Evolutionary conservation across 257 asterid genomes (phyloP).

Genomic region (Solanum pimpinellifolium): DNA sequence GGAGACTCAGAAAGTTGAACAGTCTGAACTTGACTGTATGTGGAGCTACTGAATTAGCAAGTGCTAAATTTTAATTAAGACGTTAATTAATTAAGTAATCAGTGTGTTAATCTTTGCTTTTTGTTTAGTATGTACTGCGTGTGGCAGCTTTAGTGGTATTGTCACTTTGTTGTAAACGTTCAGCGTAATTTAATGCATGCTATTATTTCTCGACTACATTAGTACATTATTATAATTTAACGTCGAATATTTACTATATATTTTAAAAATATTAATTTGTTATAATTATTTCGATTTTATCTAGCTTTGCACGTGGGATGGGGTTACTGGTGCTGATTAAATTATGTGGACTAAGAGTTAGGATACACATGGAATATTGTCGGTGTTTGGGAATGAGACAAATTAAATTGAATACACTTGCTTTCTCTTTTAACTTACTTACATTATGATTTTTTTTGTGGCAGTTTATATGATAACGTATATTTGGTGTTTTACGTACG

Average conservation of each 20-base stretch:
- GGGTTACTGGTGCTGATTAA: not conserved
- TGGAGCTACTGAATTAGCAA: conserved; percentile 35
- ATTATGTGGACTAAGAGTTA: not conserved
- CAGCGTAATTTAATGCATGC: not conserved
- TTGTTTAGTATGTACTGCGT: not conserved
- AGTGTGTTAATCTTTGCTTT: not conserved
- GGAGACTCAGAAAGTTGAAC: conserved; percentile 35
- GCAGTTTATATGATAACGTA: not conserved
- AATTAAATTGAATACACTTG: not conserved
- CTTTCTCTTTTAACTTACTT: not conserved
- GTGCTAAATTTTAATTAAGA: not conserved
- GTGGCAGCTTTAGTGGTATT: not conserved
- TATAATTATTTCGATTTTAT: rapidly evolving
- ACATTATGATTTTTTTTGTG: not conserved
- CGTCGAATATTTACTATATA: too few species aligned
- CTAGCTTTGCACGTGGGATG: rapidly evolving
- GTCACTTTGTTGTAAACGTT: not conserved
- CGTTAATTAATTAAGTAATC: not conserved
- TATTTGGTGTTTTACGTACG: not conserved
- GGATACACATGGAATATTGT: not conserved
- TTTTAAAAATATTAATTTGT: too few species aligned
- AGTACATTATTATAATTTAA: not conserved
- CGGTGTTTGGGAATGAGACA: not conserved
- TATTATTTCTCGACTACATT: not conserved
- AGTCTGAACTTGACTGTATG: conserved; percentile 72